These are phyloP conservation scores for Leptographium lundbergii DNA, from an alignment of 2,329 filamentous ascomycete species.

Conservation along the genomic window DNA sequence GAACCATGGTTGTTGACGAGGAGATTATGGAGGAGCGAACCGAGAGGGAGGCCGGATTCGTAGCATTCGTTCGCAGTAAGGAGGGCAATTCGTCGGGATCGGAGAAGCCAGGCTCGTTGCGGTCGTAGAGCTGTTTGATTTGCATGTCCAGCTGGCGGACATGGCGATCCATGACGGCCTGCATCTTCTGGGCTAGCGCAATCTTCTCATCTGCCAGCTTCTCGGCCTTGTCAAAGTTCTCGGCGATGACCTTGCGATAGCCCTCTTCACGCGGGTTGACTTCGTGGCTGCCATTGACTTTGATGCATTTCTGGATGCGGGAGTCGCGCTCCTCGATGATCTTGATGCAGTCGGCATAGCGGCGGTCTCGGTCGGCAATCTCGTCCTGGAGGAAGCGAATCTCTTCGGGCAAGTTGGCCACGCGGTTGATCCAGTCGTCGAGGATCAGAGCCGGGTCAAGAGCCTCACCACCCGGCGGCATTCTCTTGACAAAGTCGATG, in stretches of 20 bases:
- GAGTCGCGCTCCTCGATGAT: conserved; percentile 60
- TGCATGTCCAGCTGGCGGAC: conserved; percentile 48
- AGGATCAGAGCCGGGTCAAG: conserved; percentile 57
- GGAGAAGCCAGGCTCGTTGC: conserved; percentile 47
- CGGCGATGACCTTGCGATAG: conserved; percentile 51
- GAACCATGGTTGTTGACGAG: conserved; percentile 24
- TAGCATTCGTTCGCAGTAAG: conserved; percentile 43
- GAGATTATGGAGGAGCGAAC: conserved; percentile 15
- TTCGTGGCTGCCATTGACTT: conserved; percentile 59
- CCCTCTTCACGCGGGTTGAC: conserved; percentile 64
- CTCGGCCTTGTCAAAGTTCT: conserved; percentile 57
- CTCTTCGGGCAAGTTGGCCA: conserved; percentile 70
- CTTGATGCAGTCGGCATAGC: conserved; percentile 55
- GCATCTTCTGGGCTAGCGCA: conserved; percentile 51
- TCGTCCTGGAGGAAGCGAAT: conserved; percentile 75
- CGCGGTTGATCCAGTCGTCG: conserved; percentile 64
- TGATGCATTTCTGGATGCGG: conserved; percentile 72
- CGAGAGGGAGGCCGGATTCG: conserved; percentile 32
- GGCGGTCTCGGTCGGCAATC: conserved; percentile 65
- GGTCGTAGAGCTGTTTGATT: conserved; percentile 48
- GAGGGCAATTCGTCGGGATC: conserved; percentile 53
- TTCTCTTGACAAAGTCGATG: conserved; percentile 57
- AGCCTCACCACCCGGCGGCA: conserved; percentile 46
- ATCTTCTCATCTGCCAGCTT: conserved; percentile 65
- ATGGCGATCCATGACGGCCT: conserved; percentile 49